phyloP scores from a whole-genome alignment of 1,284 basidiomycete species.

The Microbotryum scabiosae region DNA sequence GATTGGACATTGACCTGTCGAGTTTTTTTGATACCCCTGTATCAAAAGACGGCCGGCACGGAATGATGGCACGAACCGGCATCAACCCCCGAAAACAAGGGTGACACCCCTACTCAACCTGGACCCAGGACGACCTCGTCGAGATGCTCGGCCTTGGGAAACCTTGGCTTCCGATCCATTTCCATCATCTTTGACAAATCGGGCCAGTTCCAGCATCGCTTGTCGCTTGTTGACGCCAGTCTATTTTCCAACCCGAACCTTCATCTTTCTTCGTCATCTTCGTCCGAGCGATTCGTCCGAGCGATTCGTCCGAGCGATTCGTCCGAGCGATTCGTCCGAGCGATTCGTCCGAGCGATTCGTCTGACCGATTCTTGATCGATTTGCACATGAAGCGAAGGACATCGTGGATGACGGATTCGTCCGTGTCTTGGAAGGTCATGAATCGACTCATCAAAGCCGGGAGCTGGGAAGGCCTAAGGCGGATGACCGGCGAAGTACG shows the following conservation, averaged over 20 bases:
- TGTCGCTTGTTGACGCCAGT: constrained; percentile 8
- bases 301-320: no score
- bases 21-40: background rate
- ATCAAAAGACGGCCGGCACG: background rate
- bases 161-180: background rate
- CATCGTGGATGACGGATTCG: background rate
- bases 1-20: constrained; percentile 8
- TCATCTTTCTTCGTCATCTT: no score
- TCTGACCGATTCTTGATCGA: constrained; percentile 9
- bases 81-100: background rate
- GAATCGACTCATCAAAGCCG: constrained; percentile 4
- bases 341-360: no score
- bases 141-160: background rate
- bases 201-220: constrained; percentile 9
- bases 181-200: constrained; percentile 7
- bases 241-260: constrained; percentile 1
- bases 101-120: constrained; percentile 7
- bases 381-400: constrained; percentile 8
- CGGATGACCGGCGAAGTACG: constrained; percentile 9
- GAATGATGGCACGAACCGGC: background rate
- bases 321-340: no score
- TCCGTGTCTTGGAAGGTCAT: constrained; percentile 12
- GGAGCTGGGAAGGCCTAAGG: constrained; percentile 4
- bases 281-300: no score
- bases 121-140: background rate